phyloP scores from a whole-genome alignment of 768 basidiomycete species.

The Suillus brevipes region DNA sequence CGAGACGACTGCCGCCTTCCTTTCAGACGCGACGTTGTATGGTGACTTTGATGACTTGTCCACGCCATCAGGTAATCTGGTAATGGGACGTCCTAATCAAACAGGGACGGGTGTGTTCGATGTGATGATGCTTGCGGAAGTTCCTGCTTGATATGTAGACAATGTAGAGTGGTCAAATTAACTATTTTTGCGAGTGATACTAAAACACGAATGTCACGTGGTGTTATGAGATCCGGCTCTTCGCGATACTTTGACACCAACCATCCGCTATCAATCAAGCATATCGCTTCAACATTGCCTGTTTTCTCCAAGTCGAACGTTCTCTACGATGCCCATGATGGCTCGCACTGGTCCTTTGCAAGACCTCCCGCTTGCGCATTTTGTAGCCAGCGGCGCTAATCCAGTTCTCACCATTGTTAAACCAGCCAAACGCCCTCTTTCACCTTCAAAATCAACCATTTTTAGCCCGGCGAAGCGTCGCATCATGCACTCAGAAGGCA shows the following conservation, averaged over 20 bases:
- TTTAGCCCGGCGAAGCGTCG: constrained; percentile 71
- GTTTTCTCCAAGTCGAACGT: constrained; percentile 12
- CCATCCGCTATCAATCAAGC: constrained; percentile 11
- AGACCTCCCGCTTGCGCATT: constrained; percentile 60
- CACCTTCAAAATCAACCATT: constrained; percentile 49
- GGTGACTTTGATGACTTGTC: constrained; percentile 95
- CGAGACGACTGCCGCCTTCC: constrained; percentile 91
- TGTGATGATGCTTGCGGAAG: constrained; percentile 61
- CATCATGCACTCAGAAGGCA: constrained; percentile 56
- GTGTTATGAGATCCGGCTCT: constrained; percentile 17
- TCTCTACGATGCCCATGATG: constrained; percentile 21
- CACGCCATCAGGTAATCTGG: constrained; percentile 89
- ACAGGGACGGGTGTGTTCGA: constrained; percentile 98
- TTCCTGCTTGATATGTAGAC: constrained; percentile 17
- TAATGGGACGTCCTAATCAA: constrained; percentile 79
- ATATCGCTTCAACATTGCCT: not conserved
- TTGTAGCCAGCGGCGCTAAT: constrained; percentile 41
- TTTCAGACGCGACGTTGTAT: constrained; percentile 90
- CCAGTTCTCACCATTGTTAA: constrained; percentile 30
- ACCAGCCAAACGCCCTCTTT: constrained; percentile 60
- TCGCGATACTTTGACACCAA: constrained; percentile 5
- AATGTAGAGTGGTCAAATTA: not conserved
- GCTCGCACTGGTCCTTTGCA: constrained; percentile 50
- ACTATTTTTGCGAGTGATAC: constrained; percentile 8
- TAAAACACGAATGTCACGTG: constrained; percentile 13